phyloP scores from a whole-genome alignment of 208 protist genomes.

The Leishmania tarentolae region DNA sequence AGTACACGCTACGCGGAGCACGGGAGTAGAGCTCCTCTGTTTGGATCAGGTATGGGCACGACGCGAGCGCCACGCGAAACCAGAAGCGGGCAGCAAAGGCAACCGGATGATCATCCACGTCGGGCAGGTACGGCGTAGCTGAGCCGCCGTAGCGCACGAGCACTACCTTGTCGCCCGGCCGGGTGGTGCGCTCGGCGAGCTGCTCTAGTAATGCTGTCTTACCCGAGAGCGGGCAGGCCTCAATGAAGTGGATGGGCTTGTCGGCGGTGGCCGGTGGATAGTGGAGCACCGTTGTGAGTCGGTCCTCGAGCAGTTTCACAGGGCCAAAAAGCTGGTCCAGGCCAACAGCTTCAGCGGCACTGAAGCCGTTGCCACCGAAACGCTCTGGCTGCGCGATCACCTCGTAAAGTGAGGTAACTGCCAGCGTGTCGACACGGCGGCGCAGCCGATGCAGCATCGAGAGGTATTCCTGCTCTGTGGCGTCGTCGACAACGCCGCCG shows the following conservation, averaged over 20 bases:
- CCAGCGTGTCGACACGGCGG: conserved; percentile 49
- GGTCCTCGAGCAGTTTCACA: conserved; percentile 81
- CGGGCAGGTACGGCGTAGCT: conserved; percentile 74
- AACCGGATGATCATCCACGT: conserved; percentile 82
- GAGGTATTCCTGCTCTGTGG: conserved; percentile 75
- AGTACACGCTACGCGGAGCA: conserved; percentile 68
- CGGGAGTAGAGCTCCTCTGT: conserved; percentile 78
- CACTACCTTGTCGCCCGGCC: conserved; percentile 53
- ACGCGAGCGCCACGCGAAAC: conserved; percentile 81
- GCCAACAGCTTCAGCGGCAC: conserved; percentile 61
- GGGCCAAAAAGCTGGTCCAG: conserved; percentile 78
- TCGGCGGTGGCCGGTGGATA: conserved; percentile 49
- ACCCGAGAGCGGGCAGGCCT: conserved; percentile 66
- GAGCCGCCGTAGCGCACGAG: conserved; percentile 75
- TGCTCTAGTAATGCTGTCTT: conserved; percentile 81
- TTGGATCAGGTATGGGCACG: conserved; percentile 71
- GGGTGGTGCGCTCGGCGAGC: conserved; percentile 46
- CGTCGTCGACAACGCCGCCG: conserved; percentile 34
- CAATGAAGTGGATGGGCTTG: conserved; percentile 79
- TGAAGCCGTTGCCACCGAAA: conserved; percentile 62
- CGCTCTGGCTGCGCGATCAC: conserved; percentile 52
- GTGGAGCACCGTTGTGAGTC: conserved; percentile 65
- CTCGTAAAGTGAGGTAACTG: conserved; percentile 63
- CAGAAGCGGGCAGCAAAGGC: conserved; percentile 81
- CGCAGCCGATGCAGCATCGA: conserved; percentile 73